Base-by-base conservation (phyloP, 2,329 filamentous ascomycete species). In the Cladosporium austrohemisphaericum region DNA sequence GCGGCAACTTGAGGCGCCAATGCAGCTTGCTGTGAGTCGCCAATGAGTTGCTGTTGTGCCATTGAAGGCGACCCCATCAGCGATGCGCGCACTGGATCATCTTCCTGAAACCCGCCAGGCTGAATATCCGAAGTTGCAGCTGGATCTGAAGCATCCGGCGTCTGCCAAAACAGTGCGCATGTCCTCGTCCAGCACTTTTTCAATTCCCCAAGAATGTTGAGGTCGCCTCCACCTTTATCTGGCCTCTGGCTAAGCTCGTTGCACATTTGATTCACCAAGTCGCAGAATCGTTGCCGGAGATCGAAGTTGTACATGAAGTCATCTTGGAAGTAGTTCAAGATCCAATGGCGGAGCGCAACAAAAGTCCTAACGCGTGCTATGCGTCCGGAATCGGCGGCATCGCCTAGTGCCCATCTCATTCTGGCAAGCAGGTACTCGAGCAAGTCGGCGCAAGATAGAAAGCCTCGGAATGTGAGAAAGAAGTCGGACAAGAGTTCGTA, bases 401-500 rank as follows among this genome's bases (percentile, higher is more conserved):
- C 80, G 40, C 80, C 80, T 41, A 96, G 76, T 0, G 93, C 90
- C 93, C 93, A 98, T 57, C 84, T 78, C 45, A 98, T 71, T 14
- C 93, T 82, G 2, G 91, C 85, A 54, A 97, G 78, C 13, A 98
- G 76, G 76, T 95, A 89, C 38, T 84, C 82, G 18, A 95, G 77
- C 3, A 98, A 76, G 59, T 92, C 85, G 16, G 77, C 75, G 0
- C 86, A 76, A 10, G 88, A 83, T 52, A 98, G 75, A 63, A 96
- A 98, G 3, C 86, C 80, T 41, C 93, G 87, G 63, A 89, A 98
- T 0, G 93, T 97, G 18, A 98, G 79, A 63, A 98, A 98, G 70
- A 98, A 98, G 67, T 98, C 93, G 1, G 93, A 97, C 4, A 98
- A 81, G 4, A 98, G 78, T 62, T 97, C 92, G 66, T 98, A 98